Base-by-base conservation (phyloP, 768 basidiomycete genomes). In the Lactarius tabidus region DNA sequence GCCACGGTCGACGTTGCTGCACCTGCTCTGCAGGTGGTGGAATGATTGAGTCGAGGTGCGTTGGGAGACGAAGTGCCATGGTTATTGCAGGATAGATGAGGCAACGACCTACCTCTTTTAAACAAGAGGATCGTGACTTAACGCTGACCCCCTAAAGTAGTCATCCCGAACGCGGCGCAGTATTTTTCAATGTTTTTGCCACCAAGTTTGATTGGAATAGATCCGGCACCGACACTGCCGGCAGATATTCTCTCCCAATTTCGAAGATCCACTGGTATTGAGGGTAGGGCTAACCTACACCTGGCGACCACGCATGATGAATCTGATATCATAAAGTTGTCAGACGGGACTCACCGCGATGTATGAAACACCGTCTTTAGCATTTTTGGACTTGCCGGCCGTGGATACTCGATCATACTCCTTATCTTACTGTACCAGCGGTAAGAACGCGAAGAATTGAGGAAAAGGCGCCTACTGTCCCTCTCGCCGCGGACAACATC, bases 21-120 rank as follows among this genome's bases (percentile, higher is more conserved):
- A 73, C 68, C 74, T 84, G 85, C 23, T 78, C 76, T 64, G 75
- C 76, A 59, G 84, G 84, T 68, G 84, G 79, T 63, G 85, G 84
- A 71, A 87, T 77, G 73, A 85, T 78, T 68, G 80, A 77, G 73
- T 84, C 84, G 66, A 85, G 79, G 70, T 84, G 81, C 57, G 85
- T 82, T 70, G 85, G 85, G 70, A 87, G 75, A 72, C 84, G 84
- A 77, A 84, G 85, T 74, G 83, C 82, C 84, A 86, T 86, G 68
- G 54, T 51, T 59, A 29, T 28, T 55, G 59, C 29, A 14, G 51
- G 29, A 48, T 41, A 17, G 26, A 39, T 29, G 57, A 35, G 57
- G 35, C 36, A 63, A 52, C 59, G 53, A 60, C 26, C 33, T n/a
- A 17, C 23, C 61, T 62, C 65, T 60, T 64, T 66, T 67, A 66